Evolutionary conservation across 345 rosid species (phyloP).

Genomic region (Mallotus nudiflorus): DNA sequence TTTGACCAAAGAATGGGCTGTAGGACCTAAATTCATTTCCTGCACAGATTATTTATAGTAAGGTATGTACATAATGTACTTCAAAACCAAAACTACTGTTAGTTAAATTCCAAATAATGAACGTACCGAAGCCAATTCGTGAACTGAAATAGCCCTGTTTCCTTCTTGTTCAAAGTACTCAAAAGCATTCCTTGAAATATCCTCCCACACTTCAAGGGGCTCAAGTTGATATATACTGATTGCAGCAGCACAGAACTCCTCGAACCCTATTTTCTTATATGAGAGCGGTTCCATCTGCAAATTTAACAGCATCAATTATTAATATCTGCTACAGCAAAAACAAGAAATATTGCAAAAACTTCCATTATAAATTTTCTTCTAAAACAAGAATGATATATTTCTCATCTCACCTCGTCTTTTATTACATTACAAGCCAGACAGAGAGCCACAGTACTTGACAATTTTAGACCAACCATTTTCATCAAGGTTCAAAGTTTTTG

Average conservation of each 20-base stretch:
- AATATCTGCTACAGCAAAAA: neutral
- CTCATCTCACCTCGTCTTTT: neutral
- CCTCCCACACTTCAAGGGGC: constrained; percentile 27
- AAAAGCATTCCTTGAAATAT: constrained; percentile 26
- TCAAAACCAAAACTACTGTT: neutral
- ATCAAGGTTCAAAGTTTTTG: neutral
- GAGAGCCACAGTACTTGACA: neutral
- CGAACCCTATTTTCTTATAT: constrained; percentile 23
- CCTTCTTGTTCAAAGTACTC: constrained; percentile 33
- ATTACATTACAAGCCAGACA: neutral
- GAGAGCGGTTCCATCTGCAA: constrained; percentile 35
- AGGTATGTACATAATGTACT: too few relatives aligned
- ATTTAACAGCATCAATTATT: neutral
- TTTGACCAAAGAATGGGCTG: constrained; percentile 47
- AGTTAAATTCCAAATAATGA: neutral
- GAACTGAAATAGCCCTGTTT: constrained; percentile 27
- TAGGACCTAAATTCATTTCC: constrained; percentile 48
- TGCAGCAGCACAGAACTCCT: constrained; percentile 38
- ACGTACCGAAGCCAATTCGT: constrained; percentile 30
- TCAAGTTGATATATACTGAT: constrained; percentile 29
- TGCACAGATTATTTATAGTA: neutral
- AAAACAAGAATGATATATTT: neutral
- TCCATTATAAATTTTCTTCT: neutral
- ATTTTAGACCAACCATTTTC: neutral
- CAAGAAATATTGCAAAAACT: neutral